A percentile compares a stretch with the other conserved stretches of the same genome.
Evolutionary conservation across 345 rosid species (phyloP).

Genomic region (Lepidium africanum): DNA sequence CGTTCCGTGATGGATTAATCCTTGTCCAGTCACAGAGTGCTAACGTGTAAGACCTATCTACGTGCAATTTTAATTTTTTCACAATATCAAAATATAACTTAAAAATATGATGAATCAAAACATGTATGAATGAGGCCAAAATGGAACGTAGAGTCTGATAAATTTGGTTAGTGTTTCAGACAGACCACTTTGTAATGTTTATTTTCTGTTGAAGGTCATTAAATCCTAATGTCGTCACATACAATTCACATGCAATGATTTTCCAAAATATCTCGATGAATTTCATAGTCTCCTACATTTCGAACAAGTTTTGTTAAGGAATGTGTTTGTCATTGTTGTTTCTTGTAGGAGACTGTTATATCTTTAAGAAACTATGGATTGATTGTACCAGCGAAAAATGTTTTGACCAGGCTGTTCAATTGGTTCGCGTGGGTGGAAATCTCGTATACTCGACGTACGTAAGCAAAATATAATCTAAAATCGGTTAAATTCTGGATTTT

Average conservation of each 20-base stretch:
- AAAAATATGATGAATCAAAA: background rate
- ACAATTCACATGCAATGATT: background rate
- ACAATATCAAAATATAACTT: background rate
- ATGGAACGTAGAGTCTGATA: background rate
- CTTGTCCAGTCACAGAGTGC: background rate
- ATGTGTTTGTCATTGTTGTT: too few species aligned
- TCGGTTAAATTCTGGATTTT: too few species aligned
- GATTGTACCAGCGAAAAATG: too few species aligned
- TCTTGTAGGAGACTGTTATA: too few species aligned
- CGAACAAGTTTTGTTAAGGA: background rate
- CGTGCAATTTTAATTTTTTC: background rate
- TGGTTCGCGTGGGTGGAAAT: too few species aligned
- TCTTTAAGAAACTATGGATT: too few species aligned
- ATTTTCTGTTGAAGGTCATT: background rate
- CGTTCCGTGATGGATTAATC: conserved; percentile 12
- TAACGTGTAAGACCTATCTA: conserved; percentile 15
- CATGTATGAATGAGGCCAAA: background rate
- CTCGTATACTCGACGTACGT: too few species aligned
- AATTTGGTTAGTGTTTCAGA: background rate
- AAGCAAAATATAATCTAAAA: too few species aligned
- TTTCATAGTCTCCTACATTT: background rate
- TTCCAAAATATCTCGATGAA: background rate
- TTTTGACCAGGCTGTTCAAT: too few species aligned
- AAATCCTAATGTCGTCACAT: background rate
- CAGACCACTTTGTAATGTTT: background rate